Conservation (phyloP, 768 basidiomycete species). For the Boletus pseudopeckii region DNA sequence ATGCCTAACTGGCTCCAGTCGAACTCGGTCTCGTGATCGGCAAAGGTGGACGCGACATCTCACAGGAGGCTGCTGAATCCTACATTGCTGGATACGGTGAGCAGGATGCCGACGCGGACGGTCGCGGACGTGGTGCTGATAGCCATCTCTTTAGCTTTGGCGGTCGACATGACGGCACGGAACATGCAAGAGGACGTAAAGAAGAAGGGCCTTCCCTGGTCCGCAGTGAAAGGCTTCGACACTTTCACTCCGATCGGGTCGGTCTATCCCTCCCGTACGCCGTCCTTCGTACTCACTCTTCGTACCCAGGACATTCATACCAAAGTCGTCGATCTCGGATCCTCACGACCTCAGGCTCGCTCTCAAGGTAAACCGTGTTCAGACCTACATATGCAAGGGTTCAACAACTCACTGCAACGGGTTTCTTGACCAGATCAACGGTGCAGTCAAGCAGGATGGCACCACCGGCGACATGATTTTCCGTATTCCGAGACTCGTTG, state of each 20-base stretch:
- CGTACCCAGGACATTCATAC: constrained; percentile 66
- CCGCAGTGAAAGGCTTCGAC: constrained; percentile 95
- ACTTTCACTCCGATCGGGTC: constrained; percentile 93
- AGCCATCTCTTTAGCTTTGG: constrained; percentile 56
- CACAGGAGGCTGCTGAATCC: constrained; percentile 62
- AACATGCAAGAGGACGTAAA: constrained; percentile 94
- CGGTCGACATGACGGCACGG: constrained; percentile 94
- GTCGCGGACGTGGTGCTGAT: neutral
- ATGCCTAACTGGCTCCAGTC: constrained; percentile 42
- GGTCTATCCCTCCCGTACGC: constrained; percentile 1
- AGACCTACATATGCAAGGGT: neutral
- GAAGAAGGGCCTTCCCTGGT: constrained; percentile 94
- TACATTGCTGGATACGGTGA: constrained; percentile 92
- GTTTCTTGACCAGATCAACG: constrained; percentile 64
- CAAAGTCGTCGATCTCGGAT: constrained; percentile 63
- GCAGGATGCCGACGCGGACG: constrained; percentile 10
- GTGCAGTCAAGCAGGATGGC: constrained; percentile 77
- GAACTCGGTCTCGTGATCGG: constrained; percentile 98
- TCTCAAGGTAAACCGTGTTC: constrained; percentile 55
- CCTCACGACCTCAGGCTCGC: constrained; percentile 73
- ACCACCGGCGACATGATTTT: constrained; percentile 90
- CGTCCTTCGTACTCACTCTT: neutral
- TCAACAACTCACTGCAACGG: neutral
- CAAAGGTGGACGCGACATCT: constrained; percentile 79
- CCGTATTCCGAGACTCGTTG: constrained; percentile 80